Evolutionary conservation across 805 yeast genomes (phyloP), one percentile per base, ranked within the genome.

Genomic region (Suhomyces canberraensis): DNA sequence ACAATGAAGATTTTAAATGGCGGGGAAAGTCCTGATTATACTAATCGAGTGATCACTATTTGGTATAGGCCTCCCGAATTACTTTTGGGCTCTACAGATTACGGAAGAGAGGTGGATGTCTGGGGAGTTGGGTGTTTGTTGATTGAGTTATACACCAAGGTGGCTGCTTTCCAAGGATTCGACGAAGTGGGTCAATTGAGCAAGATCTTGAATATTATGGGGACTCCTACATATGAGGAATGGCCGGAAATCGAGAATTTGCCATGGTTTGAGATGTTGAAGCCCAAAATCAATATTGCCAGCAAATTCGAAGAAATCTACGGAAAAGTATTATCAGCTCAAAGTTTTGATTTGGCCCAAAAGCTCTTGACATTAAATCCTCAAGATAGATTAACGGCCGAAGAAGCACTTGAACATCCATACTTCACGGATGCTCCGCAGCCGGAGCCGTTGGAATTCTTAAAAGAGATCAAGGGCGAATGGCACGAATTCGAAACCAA

Each of bases 21-120:
- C 3, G 69, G 71, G 7, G 76, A 75, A 32, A 68, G 75, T 15
- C 84, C 86, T 3, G 93, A 89, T 50, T 91, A 91, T 60, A 91
- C 98, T 2, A 93, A 93, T 57, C 66, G 98, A 38, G 98, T 93
- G 27, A 93, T 93, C 36, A 93, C 98, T 0, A 66, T 93, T 25
- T 93, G 98, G 98, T 91, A 93, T 58, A 75, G 98, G 41, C 98
- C 98, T 1, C 98, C 98, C 0, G 98, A 91, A 58, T 71, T 93
- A 21, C 65, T 93, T 25, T 61, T 93, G 40, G 98, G 98, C 1
- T 80, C 95, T 0, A 90, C 98, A 0, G 81, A 80, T 40, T 93
- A 93, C 60, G 93, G 90, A 0, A 65, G 88, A 27, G 96, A 86
- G 50, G 93, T 93, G 8, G 98, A 93, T 55, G 80, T 88, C 47